These are phyloP conservation scores for Comarum palustre DNA, from an alignment of 306 rosid genomes.

Conservation along the genomic window DNA sequence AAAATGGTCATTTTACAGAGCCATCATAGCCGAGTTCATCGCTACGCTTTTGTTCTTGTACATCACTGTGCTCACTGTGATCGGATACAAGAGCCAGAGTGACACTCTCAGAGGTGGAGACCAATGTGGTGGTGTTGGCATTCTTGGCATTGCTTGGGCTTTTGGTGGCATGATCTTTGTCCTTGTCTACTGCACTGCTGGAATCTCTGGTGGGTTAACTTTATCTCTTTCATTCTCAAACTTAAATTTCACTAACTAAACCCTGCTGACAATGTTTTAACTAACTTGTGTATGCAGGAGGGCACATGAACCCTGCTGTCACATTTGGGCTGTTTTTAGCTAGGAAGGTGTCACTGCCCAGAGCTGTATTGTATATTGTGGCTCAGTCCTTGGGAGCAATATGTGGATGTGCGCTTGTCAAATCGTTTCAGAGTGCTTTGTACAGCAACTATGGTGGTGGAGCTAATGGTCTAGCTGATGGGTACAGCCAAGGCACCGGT, in stretches of 20 bases:
- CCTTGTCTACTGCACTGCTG: slow-evolving; percentile 47
- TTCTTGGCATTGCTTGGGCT: slow-evolving; percentile 41
- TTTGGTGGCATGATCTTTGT: slow-evolving; percentile 49
- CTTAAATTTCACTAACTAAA: too few relatives aligned
- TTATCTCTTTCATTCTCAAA: too few relatives aligned
- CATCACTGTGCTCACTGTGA: slow-evolving; percentile 49
- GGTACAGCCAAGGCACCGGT: slow-evolving; percentile 38
- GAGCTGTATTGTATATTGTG: slow-evolving; percentile 37
- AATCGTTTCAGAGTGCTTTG: slow-evolving; percentile 32
- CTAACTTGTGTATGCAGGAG: slow-evolving; percentile 23
- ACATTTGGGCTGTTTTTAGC: slow-evolving; percentile 44
- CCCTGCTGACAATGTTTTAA: not conserved
- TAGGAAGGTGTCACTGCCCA: slow-evolving; percentile 40
- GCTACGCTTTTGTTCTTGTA: slow-evolving; percentile 86
- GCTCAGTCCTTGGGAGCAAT: slow-evolving; percentile 49
- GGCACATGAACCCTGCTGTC: slow-evolving; percentile 53
- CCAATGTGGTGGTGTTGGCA: slow-evolving; percentile 35
- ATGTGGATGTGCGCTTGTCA: slow-evolving; percentile 45
- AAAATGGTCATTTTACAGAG: slow-evolving; percentile 81
- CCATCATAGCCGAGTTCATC: slow-evolving; percentile 78
- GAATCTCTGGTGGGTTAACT: slow-evolving; percentile 34
- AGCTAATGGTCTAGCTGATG: slow-evolving; percentile 32
- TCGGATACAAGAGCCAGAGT: slow-evolving; percentile 38
- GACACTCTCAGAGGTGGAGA: slow-evolving; percentile 17
- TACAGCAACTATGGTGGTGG: slow-evolving; percentile 42